Base-by-base conservation (phyloP, 2,329 filamentous ascomycete species). In the Stachybotrys echinatus region DNA sequence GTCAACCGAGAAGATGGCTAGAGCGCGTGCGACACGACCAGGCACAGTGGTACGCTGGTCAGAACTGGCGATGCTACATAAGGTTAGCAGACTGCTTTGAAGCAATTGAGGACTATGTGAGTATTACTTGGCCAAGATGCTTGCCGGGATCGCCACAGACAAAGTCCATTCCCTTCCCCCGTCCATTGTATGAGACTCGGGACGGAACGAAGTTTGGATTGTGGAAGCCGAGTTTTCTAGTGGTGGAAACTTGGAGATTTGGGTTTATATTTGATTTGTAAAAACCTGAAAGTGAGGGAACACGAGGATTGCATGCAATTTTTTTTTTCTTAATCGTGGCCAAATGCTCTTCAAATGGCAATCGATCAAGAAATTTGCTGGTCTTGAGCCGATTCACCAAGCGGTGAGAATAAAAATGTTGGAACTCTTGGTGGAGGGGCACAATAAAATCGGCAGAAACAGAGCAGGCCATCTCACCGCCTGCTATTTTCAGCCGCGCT, bases 1-100 rank as follows among this genome's bases (percentile, higher is more conserved):
- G 64, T 95, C 90, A 57, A 95, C 79, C 61, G 82, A 86, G 70
- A 94, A 95, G 54, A 95, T 85, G 53, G 88, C 87, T 47, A 90
- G 79, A 31, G 89, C 88, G 48, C 90, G 87, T 6, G 89, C 89
- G 48, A 95, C 84, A 55, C 87, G 84, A 7, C 87, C 88, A 1
- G 85, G 86, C 45, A 88, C 75, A 45, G 79, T 77, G 34, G 86
- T 89, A 63, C 89, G 86, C 62, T 89, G 84, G 52, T 95, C 89
- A 54, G 85, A 82, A 10, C 85, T 87, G 51, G 81, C 75, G 37
- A 85, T 83, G 63, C 87, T 91, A 57, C 45, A 46, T 37, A 56
- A 8, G 6, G 23, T 52, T 39, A 52, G 49, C 1, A 43, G 18
- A 20, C 20, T 40, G 38, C 18, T 18, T 40, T 40, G 38, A 14